Evolutionary conservation across 345 rosid species (phyloP), one percentile per base, ranked within the genome.

Genomic region (Gossypium herbaceum): DNA sequence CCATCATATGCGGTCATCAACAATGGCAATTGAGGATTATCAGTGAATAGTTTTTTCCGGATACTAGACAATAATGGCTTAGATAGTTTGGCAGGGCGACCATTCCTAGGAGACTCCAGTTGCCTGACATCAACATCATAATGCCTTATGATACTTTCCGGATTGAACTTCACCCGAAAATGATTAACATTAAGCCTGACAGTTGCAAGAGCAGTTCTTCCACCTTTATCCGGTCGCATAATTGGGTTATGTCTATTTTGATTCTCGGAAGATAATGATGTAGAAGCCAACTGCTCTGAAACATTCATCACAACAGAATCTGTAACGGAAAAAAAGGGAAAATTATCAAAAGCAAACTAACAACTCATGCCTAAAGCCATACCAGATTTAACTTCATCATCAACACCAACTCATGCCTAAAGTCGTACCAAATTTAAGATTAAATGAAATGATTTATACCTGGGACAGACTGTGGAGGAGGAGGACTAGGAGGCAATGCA

Each of bases 1-100:
- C 97, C 94, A 78, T 92, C 97, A 77, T 91, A 92, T 4, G 88
- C 91, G 2, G 94, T 91, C 92, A 85, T 86, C 19, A 85, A 68
- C 4, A 72, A 51, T 4, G 97, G 94, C 68, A 94, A 91, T 17
- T 66, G 44, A 3, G 85, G 89, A 45, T 85, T 24, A 39, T 85
- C 90, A 1, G 83, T n/a, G 61, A 81, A 87, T 27, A 88, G 55
- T 83, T 90, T 92, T 29, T 87, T 80, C 77, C 88, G 85, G 63
- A 91, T 86, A 76, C 75, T 78, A 44, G 87, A 76, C 39, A 88
- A 81, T 56, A 64, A 64, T 15, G 76, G 48, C 66, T 88, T 89
- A 0, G 97, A 67, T 63, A 92, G 41, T 81, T 85, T 88, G 57
- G 7, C 67, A 9, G 83, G 77, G 43, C 77, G 82, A 16, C 86